A percentile compares a stretch with the other conserved stretches of the same genome.
phyloP scores from a whole-genome alignment of 129 eudicot genomes.

The Escallonia rubra region DNA sequence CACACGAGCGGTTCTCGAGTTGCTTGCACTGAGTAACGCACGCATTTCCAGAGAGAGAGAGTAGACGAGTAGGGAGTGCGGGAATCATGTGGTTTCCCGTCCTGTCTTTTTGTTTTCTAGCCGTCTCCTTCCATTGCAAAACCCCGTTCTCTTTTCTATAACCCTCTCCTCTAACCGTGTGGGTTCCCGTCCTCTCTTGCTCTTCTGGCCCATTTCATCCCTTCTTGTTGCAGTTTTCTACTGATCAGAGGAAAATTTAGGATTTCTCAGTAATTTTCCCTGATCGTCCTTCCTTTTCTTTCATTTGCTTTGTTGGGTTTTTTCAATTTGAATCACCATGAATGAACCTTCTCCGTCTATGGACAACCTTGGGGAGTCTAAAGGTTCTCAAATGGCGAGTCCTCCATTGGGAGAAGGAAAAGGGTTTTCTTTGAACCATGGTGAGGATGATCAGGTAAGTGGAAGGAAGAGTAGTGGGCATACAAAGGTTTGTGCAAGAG shows the following conservation, averaged over 20 bases:
- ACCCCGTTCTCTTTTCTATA: not conserved
- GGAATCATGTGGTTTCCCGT: constrained; percentile 15
- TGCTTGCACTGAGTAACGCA: constrained; percentile 25
- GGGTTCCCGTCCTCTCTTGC: not conserved
- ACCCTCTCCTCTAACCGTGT: not conserved
- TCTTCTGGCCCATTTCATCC: not conserved
- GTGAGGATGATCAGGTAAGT: not conserved
- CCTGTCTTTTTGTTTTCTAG: constrained; percentile 3
- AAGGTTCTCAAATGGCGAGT: not conserved
- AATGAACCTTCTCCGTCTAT: not conserved
- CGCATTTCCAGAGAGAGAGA: not conserved
- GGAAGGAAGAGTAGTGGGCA: not conserved
- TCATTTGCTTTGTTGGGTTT: not conserved
- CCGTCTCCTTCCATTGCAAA: not conserved
- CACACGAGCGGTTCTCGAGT: constrained; percentile 57
- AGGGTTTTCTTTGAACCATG: constrained; percentile 3
- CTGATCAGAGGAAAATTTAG: too few species aligned
- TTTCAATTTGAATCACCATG: not conserved
- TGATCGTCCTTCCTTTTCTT: not conserved
- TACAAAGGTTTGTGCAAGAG: constrained; percentile 36
- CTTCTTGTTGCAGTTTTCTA: not conserved
- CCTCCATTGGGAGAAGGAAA: not conserved
- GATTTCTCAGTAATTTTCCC: not conserved
- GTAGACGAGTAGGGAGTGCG: not conserved
- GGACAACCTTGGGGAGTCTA: constrained; percentile 1